These are phyloP conservation scores for Gaultheria prostrata DNA, from an alignment of 148 eudicot genomes.

Conservation along the genomic window DNA sequence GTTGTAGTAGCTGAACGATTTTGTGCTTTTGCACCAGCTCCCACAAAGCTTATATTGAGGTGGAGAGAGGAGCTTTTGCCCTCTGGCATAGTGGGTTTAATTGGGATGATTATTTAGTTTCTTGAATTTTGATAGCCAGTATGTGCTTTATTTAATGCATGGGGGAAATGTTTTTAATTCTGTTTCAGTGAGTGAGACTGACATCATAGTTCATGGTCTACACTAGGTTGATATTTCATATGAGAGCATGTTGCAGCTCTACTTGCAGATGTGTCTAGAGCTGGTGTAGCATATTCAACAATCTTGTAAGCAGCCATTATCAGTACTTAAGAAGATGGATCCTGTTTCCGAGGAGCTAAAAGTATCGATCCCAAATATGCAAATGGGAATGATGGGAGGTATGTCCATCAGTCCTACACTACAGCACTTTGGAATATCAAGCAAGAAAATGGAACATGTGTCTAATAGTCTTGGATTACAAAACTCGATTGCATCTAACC, in stretches of 20 bases:
- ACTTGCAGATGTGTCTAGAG: conserved; percentile 7
- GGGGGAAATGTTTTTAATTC: too few relatives aligned
- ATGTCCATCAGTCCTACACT: conserved; percentile 28
- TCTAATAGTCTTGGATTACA: conserved; percentile 23
- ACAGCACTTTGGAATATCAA: conserved; percentile 37
- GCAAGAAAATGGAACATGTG: conserved; percentile 31
- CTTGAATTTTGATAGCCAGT: too few relatives aligned
- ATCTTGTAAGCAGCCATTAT: conserved; percentile 46
- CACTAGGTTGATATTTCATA: not conserved
- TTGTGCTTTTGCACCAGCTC: too few relatives aligned
- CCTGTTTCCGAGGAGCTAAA: conserved; percentile 34
- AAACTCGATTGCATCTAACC: conserved; percentile 13
- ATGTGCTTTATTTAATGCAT: too few relatives aligned
- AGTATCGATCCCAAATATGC: conserved; percentile 33
- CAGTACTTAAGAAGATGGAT: conserved; percentile 40
- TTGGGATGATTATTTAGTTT: too few relatives aligned
- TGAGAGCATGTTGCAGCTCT: not conserved
- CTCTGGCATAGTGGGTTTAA: too few relatives aligned
- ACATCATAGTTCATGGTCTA: not conserved
- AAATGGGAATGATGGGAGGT: conserved; percentile 36
- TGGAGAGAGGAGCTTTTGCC: too few relatives aligned
- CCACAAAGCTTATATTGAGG: too few relatives aligned
- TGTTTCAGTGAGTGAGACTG: not conserved
- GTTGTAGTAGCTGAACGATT: too few relatives aligned
- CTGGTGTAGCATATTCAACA: conserved; percentile 40